phyloP scores from a whole-genome alignment of 2,329 filamentous ascomycete species.

The Talaromyces sp. region DNA sequence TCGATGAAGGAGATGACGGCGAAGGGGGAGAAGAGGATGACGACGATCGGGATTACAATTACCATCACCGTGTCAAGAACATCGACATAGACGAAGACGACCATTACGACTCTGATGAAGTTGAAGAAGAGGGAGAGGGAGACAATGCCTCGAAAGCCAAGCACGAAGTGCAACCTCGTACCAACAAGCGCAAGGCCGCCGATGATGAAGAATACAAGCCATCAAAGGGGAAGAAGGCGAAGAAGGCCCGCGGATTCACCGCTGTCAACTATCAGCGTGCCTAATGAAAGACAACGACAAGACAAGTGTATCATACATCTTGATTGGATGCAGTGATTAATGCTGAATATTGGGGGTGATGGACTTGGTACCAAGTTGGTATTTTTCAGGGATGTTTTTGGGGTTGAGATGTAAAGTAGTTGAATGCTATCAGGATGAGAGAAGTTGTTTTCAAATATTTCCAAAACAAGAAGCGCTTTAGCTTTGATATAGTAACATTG shows the following conservation, averaged over 20 bases:
- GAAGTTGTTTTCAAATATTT: neutral
- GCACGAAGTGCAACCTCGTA: neutral
- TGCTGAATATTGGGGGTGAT: neutral
- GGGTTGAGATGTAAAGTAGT: neutral
- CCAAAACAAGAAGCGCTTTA: neutral
- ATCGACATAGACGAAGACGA: neutral
- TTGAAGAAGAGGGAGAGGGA: neutral
- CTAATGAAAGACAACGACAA: neutral
- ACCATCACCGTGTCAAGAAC: neutral
- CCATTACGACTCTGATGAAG: neutral
- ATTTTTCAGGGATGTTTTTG: no score
- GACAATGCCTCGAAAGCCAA: neutral
- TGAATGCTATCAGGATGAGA: neutral
- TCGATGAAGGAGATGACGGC: neutral
- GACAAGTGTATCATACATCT: neutral
- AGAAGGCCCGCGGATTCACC: neutral
- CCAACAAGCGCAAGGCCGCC: neutral
- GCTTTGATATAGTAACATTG: neutral
- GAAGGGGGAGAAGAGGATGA: no score
- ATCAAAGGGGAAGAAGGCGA: neutral
- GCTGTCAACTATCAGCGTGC: neutral
- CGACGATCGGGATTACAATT: no score
- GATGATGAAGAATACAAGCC: neutral
- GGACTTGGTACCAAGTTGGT: neutral
- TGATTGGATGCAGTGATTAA: neutral